Evolutionary conservation across 2,329 filamentous ascomycete species (phyloP).

Genomic region (Thielaviopsis punctulata): DNA sequence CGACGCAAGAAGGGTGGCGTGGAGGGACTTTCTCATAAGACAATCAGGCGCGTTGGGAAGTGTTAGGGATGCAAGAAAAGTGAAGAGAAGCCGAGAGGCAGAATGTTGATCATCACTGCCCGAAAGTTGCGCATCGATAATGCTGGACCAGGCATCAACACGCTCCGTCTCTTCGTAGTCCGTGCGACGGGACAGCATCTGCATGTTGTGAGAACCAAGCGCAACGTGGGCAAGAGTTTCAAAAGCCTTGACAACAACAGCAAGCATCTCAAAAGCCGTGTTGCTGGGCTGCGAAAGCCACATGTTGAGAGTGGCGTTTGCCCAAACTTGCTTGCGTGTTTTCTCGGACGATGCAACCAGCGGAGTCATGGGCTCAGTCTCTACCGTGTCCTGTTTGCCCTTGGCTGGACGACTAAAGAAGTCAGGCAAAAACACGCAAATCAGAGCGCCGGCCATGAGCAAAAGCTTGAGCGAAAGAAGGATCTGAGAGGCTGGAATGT

Average conservation of each 20-base stretch:
- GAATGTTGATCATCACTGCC: conserved; percentile 83
- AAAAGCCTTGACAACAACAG: conserved; percentile 59
- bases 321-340: conserved; percentile 59
- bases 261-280: conserved; percentile 70
- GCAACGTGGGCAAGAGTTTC: conserved; percentile 68
- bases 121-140: conserved; percentile 78
- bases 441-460: conserved; percentile 33
- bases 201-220: conserved; percentile 61
- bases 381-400: conserved; percentile 34
- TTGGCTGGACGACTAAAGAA: conserved; percentile 25
- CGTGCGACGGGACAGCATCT: conserved; percentile 61
- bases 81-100: conserved; percentile 69
- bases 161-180: conserved; percentile 73
- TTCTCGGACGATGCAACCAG: conserved; percentile 69
- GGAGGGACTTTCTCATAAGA: conserved; percentile 81
- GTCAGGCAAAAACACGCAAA: conserved; percentile 39
- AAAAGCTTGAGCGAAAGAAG: conserved; percentile 36
- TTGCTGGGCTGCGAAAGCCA: conserved; percentile 70
- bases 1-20: conserved; percentile 64
- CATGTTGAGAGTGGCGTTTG: conserved; percentile 80
- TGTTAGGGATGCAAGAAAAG: conserved; percentile 73
- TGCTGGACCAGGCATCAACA: conserved; percentile 84
- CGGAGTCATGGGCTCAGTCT: conserved; percentile 39
- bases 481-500: conserved; percentile 26
- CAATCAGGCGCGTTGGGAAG: conserved; percentile 66